Conservation (phyloP, 75 land plant species). For the Selaginella tamariscina region DNA sequence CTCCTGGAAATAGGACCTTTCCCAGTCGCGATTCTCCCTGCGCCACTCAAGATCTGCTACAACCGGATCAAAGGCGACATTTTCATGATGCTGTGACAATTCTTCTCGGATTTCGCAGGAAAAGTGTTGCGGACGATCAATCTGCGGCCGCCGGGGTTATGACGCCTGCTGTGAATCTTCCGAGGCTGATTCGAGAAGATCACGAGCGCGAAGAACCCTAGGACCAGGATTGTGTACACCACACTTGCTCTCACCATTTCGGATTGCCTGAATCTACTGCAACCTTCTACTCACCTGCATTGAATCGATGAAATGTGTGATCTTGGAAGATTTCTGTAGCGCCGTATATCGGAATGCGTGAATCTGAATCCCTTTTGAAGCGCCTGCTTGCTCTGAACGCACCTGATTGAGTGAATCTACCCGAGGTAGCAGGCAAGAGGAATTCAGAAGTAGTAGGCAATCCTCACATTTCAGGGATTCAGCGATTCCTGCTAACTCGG, state of each 20-base stretch:
- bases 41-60: conserved; percentile 63
- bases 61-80: conserved; percentile 63
- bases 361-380: too few species aligned
- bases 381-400: too few species aligned
- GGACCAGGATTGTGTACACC: neutral
- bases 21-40: conserved; percentile 74
- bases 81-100: conserved; percentile 14
- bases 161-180: neutral
- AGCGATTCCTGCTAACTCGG: too few species aligned
- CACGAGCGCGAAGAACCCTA: neutral
- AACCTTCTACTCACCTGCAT: too few species aligned
- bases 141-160: neutral
- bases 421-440: too few species aligned
- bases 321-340: too few species aligned
- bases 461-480: too few species aligned
- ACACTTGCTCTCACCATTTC: neutral
- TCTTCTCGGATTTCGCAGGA: neutral
- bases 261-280: neutral
- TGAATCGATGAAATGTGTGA: too few species aligned
- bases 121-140: neutral
- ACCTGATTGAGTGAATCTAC: too few species aligned
- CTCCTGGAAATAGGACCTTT: conserved; percentile 38
- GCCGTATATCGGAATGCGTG: too few species aligned
- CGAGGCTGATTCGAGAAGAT: too few species aligned
- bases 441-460: too few species aligned